These are phyloP conservation scores for Aegilops bicornis DNA, from an alignment of 176 grass and related monocot species.

Conservation along the genomic window DNA sequence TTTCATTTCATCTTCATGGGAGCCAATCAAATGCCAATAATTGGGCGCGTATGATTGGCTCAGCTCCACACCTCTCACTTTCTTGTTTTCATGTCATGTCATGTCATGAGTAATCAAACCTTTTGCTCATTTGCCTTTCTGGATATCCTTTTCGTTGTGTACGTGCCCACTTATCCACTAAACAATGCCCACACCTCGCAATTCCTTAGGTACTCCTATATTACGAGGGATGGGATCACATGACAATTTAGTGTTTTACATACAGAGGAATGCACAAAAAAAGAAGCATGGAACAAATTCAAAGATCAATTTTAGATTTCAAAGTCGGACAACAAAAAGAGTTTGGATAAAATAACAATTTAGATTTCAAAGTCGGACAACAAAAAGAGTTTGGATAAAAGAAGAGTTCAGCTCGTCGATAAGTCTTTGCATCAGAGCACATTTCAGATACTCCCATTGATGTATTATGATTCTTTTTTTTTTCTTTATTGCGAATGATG, in stretches of 20 bases:
- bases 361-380: too few relatives aligned
- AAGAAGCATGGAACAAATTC: too few relatives aligned
- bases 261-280: too few relatives aligned
- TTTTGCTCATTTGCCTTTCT: neutral
- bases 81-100: neutral
- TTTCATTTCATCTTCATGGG: neutral
- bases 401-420: too few relatives aligned
- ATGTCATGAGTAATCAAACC: neutral
- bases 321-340: too few relatives aligned
- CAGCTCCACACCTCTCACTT: neutral
- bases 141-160: neutral
- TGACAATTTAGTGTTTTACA: neutral
- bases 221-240: neutral
- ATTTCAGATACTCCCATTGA: too few relatives aligned
- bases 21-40: conserved; percentile 39
- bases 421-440: too few relatives aligned
- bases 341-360: too few relatives aligned
- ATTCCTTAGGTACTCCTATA: neutral
- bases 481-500: too few relatives aligned
- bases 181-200: neutral
- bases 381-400: too few relatives aligned
- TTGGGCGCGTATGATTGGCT: conserved; percentile 30
- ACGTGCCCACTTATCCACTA: conserved; percentile 24
- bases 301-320: too few relatives aligned
- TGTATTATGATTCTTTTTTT: too few relatives aligned